Conservation (phyloP, 305 asterid species). For the Fraxinus nigra region DNA sequence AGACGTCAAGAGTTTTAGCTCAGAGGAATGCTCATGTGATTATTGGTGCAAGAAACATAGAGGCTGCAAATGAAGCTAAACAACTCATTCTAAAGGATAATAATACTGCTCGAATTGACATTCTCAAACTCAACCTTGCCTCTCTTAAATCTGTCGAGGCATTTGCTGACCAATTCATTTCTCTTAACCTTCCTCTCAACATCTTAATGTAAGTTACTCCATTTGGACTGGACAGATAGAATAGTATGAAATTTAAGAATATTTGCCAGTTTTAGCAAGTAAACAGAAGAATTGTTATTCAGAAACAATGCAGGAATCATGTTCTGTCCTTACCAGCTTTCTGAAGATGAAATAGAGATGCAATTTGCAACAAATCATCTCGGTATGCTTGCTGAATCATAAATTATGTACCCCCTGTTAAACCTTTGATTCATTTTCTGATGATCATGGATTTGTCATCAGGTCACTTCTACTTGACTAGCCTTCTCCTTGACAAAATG, state of each 20-base stretch:
- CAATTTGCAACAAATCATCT: slow-evolving; percentile 84
- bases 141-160: slow-evolving; percentile 57
- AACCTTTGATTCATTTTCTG: not conserved
- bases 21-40: slow-evolving; percentile 61
- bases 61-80: slow-evolving; percentile 69
- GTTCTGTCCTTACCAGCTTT: slow-evolving; percentile 78
- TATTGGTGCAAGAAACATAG: slow-evolving; percentile 70
- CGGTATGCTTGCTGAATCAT: slow-evolving; percentile 34
- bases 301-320: slow-evolving; percentile 89
- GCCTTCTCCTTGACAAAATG: slow-evolving; percentile 44
- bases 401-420: not conserved
- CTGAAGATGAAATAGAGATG: slow-evolving; percentile 69
- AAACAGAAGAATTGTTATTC: slow-evolving; percentile 19
- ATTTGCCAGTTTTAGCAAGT: not conserved
- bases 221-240: not conserved
- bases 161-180: slow-evolving; percentile 55
- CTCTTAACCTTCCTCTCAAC: slow-evolving; percentile 75
- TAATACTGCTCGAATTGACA: slow-evolving; percentile 46
- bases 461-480: slow-evolving; percentile 55
- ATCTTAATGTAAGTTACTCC: slow-evolving; percentile 52
- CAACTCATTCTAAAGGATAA: slow-evolving; percentile 41
- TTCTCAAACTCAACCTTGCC: slow-evolving; percentile 65
- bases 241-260: not conserved
- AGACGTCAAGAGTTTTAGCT: slow-evolving; percentile 76
- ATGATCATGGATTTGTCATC: not conserved